Conservation (phyloP, 306 rosid species). For the Lablab purpureus region DNA sequence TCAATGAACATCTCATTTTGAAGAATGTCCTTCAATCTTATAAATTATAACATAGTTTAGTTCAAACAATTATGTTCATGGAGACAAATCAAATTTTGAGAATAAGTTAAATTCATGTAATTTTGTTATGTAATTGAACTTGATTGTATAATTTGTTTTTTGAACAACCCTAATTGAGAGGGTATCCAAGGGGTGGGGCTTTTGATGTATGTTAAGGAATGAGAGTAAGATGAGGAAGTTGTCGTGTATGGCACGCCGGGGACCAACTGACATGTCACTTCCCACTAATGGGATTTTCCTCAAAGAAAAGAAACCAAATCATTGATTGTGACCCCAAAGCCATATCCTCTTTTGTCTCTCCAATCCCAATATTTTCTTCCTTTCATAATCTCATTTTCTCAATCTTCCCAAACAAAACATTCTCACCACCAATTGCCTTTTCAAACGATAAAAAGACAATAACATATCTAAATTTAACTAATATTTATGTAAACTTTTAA, state of each 20-base stretch:
- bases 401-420: constrained; percentile 41
- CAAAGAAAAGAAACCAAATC: constrained; percentile 56
- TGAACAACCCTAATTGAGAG: background rate
- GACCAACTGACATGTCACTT: constrained; percentile 50
- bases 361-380: constrained; percentile 45
- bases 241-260: constrained; percentile 75
- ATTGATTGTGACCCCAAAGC: constrained; percentile 62
- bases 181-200: constrained; percentile 44
- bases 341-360: constrained; percentile 51
- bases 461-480: no score
- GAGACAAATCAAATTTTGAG: no score
- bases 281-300: constrained; percentile 47
- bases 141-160: no score
- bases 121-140: no score
- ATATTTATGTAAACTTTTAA: no score
- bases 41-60: no score
- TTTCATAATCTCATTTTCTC: constrained; percentile 48
- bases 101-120: no score
- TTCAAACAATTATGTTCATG: no score
- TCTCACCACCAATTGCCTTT: constrained; percentile 34
- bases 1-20: no score
- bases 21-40: no score
- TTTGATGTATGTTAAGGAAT: constrained; percentile 48
- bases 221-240: constrained; percentile 44
- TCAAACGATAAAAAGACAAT: constrained; percentile 59